Base-by-base conservation (phyloP, 768 basidiomycete species). In the Rhodotorula graminis region DNA sequence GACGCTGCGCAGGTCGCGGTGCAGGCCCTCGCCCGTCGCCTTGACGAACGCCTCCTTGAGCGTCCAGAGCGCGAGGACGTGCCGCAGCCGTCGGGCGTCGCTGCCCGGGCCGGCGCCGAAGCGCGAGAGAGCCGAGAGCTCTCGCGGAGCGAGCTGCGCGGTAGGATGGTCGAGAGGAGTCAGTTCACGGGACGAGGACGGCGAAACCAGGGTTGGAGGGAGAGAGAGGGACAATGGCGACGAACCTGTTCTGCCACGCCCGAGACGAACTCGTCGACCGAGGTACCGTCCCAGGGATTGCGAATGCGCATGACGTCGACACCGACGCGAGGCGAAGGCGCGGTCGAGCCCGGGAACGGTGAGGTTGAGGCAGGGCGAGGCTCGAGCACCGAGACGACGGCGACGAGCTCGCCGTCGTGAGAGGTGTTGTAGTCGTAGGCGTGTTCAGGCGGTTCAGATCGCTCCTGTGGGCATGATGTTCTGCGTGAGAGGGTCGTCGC, bases 11-110 rank as follows among this genome's bases (percentile, higher is more conserved):
- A 76, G 64, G 60, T 76, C 74, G 63, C 63, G 53, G 40, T 60
- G 57, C 0, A 76, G 47, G 0, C 74, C 74, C 9, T 70, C 53
- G 23, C 72, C 69, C 15, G 62, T 68, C 12, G 75, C 72, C 46
- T 76, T 76, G 52, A 61, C 50, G 64, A 60, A 76, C 16, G 75
- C 65, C 44, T 76, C 75, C 33, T 76, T 76, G 55, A 76, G 75
- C 25, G 75, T 76, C 75, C 75, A 76, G 0, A 76, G 57, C 0
- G 71, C 66, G 69, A 76, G 67, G 7, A 25, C 55, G 23, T 66
- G 66, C 0, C 31, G 42, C 1, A 73, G 52, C n/a, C 46, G 61
- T 23, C 6, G n/a, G 0, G 8, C 5, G 1, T 50, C 11, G 0
- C 23, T 15, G 1, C 44, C 44, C 18, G 10, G 1, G 0, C 31